phyloP scores from a whole-genome alignment of 1,284 basidiomycete species.

The Vanrija sp. region DNA sequence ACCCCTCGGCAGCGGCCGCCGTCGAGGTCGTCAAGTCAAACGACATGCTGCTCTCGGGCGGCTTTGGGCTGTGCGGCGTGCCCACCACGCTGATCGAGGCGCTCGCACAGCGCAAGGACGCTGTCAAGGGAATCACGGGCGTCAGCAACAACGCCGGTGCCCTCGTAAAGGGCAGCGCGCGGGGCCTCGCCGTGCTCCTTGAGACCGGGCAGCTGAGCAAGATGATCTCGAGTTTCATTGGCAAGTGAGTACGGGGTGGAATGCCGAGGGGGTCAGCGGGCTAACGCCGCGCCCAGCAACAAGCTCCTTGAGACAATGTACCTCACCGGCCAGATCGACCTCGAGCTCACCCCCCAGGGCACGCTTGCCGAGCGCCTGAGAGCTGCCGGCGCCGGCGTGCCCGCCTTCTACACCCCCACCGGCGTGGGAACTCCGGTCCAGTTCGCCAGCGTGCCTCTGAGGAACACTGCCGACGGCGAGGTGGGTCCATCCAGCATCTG shows the following conservation, averaged over 20 bases:
- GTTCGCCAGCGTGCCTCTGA: slow-evolving; percentile 61
- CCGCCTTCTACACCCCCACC: slow-evolving; percentile 91
- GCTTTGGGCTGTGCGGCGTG: slow-evolving; percentile 21
- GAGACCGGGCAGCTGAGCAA: slow-evolving; percentile 69
- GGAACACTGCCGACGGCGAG: slow-evolving; percentile 60
- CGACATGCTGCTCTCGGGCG: slow-evolving; percentile 16
- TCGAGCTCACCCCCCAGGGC: slow-evolving; percentile 66
- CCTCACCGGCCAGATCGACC: slow-evolving; percentile 69
- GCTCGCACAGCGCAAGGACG: slow-evolving; percentile 9
- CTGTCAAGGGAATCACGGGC: slow-evolving; percentile 10
- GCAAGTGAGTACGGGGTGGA: slow-evolving; percentile 38
- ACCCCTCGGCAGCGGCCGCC: slow-evolving; percentile 9
- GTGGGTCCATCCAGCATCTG: too few relatives aligned
- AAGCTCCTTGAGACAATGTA: slow-evolving; percentile 57
- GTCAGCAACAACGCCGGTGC: slow-evolving; percentile 20
- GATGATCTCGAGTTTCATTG: slow-evolving; percentile 85
- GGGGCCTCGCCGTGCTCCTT: slow-evolving; percentile 61
- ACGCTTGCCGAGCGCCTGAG: slow-evolving; percentile 84
- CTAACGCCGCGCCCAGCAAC: slow-evolving; percentile 11
- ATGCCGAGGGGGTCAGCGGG: neutral
- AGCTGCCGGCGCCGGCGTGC: slow-evolving; percentile 87
- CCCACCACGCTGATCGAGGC: slow-evolving; percentile 18
- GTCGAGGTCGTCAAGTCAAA: slow-evolving; percentile 47
- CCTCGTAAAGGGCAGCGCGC: slow-evolving; percentile 9
- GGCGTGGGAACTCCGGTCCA: slow-evolving; percentile 78